Percentiles rank a stretch among this genome's conserved stretches.
Conservation (phyloP, 2,329 filamentous ascomycete species). For the Aspergillus sp. region DNA sequence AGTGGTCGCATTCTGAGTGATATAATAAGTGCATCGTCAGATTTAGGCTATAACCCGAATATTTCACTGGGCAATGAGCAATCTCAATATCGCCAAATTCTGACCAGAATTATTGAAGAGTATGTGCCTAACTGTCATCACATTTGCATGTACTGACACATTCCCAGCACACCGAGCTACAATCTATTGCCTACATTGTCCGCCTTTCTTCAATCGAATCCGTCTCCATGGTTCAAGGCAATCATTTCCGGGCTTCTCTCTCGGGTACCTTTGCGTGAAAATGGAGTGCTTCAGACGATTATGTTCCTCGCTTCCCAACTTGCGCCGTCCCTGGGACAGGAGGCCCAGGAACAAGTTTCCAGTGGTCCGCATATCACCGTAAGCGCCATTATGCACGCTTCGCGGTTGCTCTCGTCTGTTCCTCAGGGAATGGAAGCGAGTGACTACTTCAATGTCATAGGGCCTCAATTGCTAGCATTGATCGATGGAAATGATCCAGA, state of each 20-base stretch:
- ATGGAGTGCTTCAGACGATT: constrained; percentile 44
- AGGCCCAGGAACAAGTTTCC: constrained; percentile 27
- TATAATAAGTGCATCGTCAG: constrained; percentile 39
- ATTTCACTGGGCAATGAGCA: constrained; percentile 16
- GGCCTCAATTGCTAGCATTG: constrained; percentile 40
- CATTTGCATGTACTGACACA: constrained; percentile 15
- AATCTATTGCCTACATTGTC: constrained; percentile 38
- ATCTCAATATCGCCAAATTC: constrained; percentile 19
- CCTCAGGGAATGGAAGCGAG: constrained; percentile 37
- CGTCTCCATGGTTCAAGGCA: constrained; percentile 40
- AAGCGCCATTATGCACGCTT: constrained; percentile 46
- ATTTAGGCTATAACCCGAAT: constrained; percentile 40
- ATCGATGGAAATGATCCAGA: constrained; percentile 42
- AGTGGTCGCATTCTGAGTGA: constrained; percentile 42
- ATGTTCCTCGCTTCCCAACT: constrained; percentile 45
- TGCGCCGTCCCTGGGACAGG: constrained; percentile 38
- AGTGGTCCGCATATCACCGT: constrained; percentile 43
- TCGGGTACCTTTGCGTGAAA: constrained; percentile 37
- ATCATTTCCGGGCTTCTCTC: constrained; percentile 39
- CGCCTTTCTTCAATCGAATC: constrained; percentile 37
- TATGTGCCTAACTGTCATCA: constrained; percentile 19
- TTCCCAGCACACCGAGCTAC: constrained; percentile 35
- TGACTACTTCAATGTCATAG: constrained; percentile 40
- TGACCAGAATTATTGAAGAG: constrained; percentile 36
- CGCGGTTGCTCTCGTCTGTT: constrained; percentile 42